Evolutionary conservation across 306 rosid species (phyloP).

Genomic region (Quercus alba): DNA sequence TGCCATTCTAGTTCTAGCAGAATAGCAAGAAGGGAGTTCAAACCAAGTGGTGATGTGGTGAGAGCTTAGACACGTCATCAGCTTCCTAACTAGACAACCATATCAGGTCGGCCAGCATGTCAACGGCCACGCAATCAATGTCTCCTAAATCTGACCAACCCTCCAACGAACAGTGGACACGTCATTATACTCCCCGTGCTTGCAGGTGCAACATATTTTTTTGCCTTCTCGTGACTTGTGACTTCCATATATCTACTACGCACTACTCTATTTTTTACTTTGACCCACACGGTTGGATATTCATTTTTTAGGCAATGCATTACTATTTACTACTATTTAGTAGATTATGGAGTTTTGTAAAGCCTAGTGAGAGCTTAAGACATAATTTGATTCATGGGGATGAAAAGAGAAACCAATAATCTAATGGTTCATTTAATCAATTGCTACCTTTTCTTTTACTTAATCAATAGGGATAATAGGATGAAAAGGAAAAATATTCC

Average conservation of each 20-base stretch:
- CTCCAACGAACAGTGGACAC: slow-evolving; percentile 5
- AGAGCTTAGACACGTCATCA: neutral
- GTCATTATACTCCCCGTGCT: neutral
- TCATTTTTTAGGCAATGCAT: too few species aligned
- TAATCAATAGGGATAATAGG: too few species aligned
- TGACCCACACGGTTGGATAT: neutral
- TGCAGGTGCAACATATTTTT: neutral
- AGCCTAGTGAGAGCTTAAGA: too few species aligned
- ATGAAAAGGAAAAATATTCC: too few species aligned
- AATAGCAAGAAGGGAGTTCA: neutral
- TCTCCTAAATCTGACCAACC: neutral
- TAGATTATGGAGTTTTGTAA: too few species aligned
- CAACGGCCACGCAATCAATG: slow-evolving; percentile 13
- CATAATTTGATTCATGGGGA: too few species aligned
- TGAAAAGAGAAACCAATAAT: too few species aligned
- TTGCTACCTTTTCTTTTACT: too few species aligned
- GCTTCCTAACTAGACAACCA: neutral
- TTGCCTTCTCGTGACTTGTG: neutral
- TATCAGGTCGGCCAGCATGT: neutral
- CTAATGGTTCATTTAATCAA: too few species aligned
- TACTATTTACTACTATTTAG: too few species aligned
- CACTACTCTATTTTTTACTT: neutral
- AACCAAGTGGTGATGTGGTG: neutral
- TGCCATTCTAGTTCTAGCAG: too few species aligned
- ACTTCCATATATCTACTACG: neutral